phyloP scores from a whole-genome alignment of 1,139 yeast species.

The Blastobotrys proliferans region DNA sequence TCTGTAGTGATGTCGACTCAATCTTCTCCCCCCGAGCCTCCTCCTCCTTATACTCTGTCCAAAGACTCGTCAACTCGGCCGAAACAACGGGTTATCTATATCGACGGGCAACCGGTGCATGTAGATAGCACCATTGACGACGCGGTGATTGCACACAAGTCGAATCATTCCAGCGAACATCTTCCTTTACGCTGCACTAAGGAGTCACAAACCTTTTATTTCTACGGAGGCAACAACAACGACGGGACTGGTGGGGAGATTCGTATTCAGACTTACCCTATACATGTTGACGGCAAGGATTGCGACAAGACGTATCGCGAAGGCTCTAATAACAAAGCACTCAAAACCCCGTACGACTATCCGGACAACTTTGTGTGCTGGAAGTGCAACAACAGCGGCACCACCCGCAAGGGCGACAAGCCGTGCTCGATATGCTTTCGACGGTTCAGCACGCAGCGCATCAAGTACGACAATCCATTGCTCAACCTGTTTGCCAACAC shows the following conservation, averaged over 20 bases:
- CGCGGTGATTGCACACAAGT: neutral
- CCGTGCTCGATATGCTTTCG: slow-evolving; percentile 10
- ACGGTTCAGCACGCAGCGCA: slow-evolving; percentile 7
- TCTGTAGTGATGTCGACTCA: too few species aligned
- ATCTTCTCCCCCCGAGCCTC: too few species aligned
- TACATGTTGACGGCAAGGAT: neutral
- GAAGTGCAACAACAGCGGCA: slow-evolving; percentile 11
- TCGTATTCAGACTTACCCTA: slow-evolving; percentile 9
- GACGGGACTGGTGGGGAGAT: slow-evolving; percentile 9
- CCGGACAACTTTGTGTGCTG: slow-evolving; percentile 9
- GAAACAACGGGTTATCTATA: neutral
- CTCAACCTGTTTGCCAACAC: slow-evolving; percentile 2
- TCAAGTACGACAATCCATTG: slow-evolving; percentile 7
- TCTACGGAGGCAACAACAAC: slow-evolving; percentile 6
- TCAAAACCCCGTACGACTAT: slow-evolving; percentile 5
- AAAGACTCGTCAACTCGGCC: slow-evolving; percentile 9
- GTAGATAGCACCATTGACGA: neutral
- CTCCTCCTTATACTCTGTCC: slow-evolving; percentile 9
- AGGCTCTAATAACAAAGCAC: neutral
- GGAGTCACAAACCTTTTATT: slow-evolving; percentile 10
- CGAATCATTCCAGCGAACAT: neutral
- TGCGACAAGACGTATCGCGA: neutral
- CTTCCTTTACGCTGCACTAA: neutral
- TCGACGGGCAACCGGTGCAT: slow-evolving; percentile 1
- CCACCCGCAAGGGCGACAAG: neutral